phyloP scores from a whole-genome alignment of 768 basidiomycete genomes.

The Phanerochaete carnosa region DNA sequence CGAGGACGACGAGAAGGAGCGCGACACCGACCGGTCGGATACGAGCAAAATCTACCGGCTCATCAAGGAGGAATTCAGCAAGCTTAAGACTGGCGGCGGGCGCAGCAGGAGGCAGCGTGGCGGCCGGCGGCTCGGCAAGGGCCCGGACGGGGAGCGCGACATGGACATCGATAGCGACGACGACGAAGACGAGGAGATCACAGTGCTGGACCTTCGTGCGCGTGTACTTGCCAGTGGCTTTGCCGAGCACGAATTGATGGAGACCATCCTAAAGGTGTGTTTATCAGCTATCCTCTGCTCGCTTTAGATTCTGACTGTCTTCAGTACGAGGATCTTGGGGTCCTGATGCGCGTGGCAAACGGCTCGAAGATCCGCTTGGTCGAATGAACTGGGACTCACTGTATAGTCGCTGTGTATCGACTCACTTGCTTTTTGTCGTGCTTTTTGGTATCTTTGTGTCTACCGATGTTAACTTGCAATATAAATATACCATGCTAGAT shows the following conservation, averaged over 20 bases:
- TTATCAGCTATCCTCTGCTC: not conserved
- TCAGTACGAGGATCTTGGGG: slow-evolving; percentile 85
- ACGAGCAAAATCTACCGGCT: slow-evolving; percentile 86
- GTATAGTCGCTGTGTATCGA: slow-evolving; percentile 14
- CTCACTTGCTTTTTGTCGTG: slow-evolving; percentile 7
- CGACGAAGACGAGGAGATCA: slow-evolving; percentile 59
- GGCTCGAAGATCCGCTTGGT: slow-evolving; percentile 78
- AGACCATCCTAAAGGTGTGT: slow-evolving; percentile 76
- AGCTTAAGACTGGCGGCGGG: not conserved
- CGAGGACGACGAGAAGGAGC: slow-evolving; percentile 71
- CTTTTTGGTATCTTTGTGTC: slow-evolving; percentile 16
- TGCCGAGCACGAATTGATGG: slow-evolving; percentile 87
- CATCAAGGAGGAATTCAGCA: slow-evolving; percentile 78
- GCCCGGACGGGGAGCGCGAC: slow-evolving; percentile 69
- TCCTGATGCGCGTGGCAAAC: slow-evolving; percentile 81
- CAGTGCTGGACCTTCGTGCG: slow-evolving; percentile 84
- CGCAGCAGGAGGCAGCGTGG: slow-evolving; percentile 22
- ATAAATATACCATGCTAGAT: slow-evolving; percentile 17
- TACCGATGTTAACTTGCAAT: slow-evolving; percentile 9
- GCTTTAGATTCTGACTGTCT: not conserved
- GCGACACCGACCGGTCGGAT: slow-evolving; percentile 65
- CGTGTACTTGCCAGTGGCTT: slow-evolving; percentile 84
- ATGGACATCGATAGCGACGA: slow-evolving; percentile 58
- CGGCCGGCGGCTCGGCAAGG: slow-evolving; percentile 57
- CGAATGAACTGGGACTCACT: not conserved